phyloP scores from a whole-genome alignment of 345 rosid genomes.

The Eucalyptus leucophloia region DNA sequence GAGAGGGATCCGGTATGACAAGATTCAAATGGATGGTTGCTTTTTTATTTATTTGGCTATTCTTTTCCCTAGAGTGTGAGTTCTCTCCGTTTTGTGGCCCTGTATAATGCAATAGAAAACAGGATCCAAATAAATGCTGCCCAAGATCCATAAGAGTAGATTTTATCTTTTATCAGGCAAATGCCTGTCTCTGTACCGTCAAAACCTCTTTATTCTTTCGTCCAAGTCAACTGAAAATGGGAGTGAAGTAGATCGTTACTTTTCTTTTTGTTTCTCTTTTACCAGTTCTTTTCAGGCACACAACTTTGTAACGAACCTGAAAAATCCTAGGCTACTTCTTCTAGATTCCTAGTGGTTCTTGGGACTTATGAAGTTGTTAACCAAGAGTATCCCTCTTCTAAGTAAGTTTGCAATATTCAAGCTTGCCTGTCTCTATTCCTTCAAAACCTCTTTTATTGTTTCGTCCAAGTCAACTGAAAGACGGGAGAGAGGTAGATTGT shows the following conservation, averaged over 20 bases:
- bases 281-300: not conserved
- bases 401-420: not conserved
- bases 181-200: not conserved
- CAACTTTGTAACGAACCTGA: not conserved
- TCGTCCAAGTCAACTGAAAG: not conserved
- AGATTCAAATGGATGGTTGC: not conserved
- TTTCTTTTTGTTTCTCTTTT: not conserved
- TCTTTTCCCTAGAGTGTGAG: not conserved
- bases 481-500: not conserved
- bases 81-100: not conserved
- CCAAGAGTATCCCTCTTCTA: not conserved
- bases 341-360: not conserved
- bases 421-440: not conserved
- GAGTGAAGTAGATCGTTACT: not conserved
- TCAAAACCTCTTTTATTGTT: not conserved
- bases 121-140: not conserved
- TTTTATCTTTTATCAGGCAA: not conserved
- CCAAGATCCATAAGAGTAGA: not conserved
- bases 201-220: not conserved
- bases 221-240: not conserved
- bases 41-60: not conserved
- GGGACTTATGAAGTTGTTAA: not conserved
- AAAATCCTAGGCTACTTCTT: not conserved
- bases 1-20: not conserved
- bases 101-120: not conserved